These are phyloP conservation scores for Durusdinium trenchii DNA, from an alignment of 73 alveolate species.

Conservation along the genomic window DNA sequence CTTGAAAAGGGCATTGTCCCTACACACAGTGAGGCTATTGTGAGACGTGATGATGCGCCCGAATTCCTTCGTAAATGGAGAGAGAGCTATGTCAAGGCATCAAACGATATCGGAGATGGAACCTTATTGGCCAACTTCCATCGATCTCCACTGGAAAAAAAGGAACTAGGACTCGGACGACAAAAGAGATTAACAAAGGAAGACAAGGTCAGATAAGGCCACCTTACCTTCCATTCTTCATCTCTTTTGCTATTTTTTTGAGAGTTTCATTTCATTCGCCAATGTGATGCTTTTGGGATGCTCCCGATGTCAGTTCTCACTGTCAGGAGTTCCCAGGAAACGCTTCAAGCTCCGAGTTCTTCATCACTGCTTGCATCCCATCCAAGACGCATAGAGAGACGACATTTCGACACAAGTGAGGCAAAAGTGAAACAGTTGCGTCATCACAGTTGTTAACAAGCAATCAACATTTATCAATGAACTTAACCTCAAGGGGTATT, in stretches of 20 bases:
- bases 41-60: background rate
- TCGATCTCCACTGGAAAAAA: background rate
- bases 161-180: background rate
- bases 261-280: background rate
- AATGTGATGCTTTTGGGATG: background rate
- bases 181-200: background rate
- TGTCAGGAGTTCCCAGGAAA: slow-evolving; percentile 70
- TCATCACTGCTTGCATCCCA: slow-evolving; percentile 9
- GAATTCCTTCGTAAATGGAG: background rate
- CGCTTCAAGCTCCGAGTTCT: slow-evolving; percentile 68
- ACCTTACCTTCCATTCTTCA: no score
- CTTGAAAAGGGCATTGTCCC: background rate
- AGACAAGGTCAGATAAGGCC: background rate
- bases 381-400: background rate
- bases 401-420: background rate
- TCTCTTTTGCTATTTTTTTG: background rate
- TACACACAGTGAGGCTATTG: background rate
- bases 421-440: background rate
- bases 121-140: no score
- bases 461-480: background rate
- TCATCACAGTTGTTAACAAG: background rate
- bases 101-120: background rate
- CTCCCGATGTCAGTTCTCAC: no score
- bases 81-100: slow-evolving; percentile 45
- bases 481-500: background rate